These are phyloP conservation scores for Colletotrichum higginsianum DNA, from an alignment of 2,329 filamentous ascomycete species.

Conservation along the genomic window DNA sequence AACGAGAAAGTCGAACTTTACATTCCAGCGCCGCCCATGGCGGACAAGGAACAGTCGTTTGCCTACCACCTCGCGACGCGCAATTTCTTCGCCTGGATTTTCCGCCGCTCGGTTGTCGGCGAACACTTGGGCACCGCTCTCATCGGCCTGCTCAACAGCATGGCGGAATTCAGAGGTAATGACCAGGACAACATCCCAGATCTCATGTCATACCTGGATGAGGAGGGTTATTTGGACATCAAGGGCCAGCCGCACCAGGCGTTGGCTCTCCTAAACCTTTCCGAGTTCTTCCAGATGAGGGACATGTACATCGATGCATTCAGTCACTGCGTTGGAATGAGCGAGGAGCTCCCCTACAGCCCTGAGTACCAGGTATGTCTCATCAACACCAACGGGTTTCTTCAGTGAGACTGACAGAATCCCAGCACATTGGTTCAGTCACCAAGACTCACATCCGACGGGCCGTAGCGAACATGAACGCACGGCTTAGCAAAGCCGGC, in stretches of 20 bases:
- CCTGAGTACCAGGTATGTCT: slow-evolving; percentile 73
- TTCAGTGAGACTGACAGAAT: slow-evolving; percentile 44
- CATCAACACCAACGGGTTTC: neutral
- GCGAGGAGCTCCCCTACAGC: slow-evolving; percentile 68
- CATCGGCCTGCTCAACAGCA: slow-evolving; percentile 74
- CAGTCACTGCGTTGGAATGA: slow-evolving; percentile 85
- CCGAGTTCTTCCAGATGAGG: slow-evolving; percentile 74
- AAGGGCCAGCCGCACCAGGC: slow-evolving; percentile 77
- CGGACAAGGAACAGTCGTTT: slow-evolving; percentile 68
- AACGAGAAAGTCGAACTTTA: slow-evolving; percentile 70
- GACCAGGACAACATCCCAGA: slow-evolving; percentile 72
- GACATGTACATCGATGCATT: slow-evolving; percentile 83
- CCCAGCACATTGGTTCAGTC: slow-evolving; percentile 63
- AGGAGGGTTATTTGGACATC: slow-evolving; percentile 79
- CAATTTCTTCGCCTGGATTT: slow-evolving; percentile 83
- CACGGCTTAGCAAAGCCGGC: slow-evolving; percentile 71
- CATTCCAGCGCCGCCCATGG: slow-evolving; percentile 74
- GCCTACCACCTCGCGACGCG: slow-evolving; percentile 78
- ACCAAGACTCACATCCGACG: slow-evolving; percentile 77
- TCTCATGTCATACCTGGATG: slow-evolving; percentile 76
- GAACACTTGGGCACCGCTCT: slow-evolving; percentile 75
- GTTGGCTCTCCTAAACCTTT: slow-evolving; percentile 76
- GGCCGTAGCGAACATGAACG: slow-evolving; percentile 75
- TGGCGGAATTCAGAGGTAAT: slow-evolving; percentile 72
- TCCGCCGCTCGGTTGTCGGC: slow-evolving; percentile 77